phyloP scores from a whole-genome alignment of 768 basidiomycete genomes.

The Leccinum boreale region DNA sequence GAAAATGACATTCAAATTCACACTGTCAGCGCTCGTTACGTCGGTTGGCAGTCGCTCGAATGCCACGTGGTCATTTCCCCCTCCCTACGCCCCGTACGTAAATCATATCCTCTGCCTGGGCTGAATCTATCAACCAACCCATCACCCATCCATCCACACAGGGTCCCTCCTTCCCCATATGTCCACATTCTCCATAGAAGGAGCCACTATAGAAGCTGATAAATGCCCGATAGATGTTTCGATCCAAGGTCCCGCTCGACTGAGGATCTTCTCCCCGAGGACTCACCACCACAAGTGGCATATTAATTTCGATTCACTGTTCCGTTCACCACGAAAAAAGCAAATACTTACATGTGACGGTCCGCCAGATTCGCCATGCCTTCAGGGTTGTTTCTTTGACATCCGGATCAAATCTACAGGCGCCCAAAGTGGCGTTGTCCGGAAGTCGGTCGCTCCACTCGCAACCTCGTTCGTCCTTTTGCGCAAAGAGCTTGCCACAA shows the following conservation, averaged over 20 bases:
- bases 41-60: slow-evolving; percentile 8
- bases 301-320: slow-evolving; percentile 2
- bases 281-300: slow-evolving; percentile 10
- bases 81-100: slow-evolving; percentile 5
- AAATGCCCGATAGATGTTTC: slow-evolving; percentile 15
- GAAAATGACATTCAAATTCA: slow-evolving; percentile 26
- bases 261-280: slow-evolving; percentile 25
- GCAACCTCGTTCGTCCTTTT: not conserved
- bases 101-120: not conserved
- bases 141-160: slow-evolving; percentile 4
- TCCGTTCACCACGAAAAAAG: slow-evolving; percentile 10
- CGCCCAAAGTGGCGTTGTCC: not conserved
- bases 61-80: slow-evolving; percentile 24
- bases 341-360: not conserved
- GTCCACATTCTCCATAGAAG: not conserved
- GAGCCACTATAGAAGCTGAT: slow-evolving; percentile 21
- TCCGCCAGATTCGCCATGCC: slow-evolving; percentile 12
- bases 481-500: not conserved
- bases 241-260: slow-evolving; percentile 15
- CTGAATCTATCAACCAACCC: slow-evolving; percentile 1
- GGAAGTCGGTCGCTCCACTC: not conserved
- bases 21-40: slow-evolving; percentile 27
- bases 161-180: slow-evolving; percentile 5
- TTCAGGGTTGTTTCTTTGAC: slow-evolving; percentile 14
- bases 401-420: slow-evolving; percentile 13